Percentiles rank a stretch among this genome's conserved stretches.
Evolutionary conservation across 2,329 filamentous ascomycete species (phyloP).

Genomic region (Xylariomycetidae sp.): DNA sequence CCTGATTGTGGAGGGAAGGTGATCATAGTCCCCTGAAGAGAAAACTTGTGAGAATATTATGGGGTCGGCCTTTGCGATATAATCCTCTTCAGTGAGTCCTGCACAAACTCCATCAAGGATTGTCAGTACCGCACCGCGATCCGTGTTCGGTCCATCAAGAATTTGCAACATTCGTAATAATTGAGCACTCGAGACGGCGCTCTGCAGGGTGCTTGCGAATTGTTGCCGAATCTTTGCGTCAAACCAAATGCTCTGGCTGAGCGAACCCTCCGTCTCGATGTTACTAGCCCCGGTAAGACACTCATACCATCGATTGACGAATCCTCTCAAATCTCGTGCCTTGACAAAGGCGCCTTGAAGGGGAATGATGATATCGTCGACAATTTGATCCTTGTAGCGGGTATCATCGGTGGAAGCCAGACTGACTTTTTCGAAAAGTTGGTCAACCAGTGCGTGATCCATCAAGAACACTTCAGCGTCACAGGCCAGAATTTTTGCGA

Average conservation of each 20-base stretch:
- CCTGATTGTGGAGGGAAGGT: constrained; percentile 17
- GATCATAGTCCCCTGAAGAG: constrained; percentile 14
- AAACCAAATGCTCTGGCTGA: constrained; percentile 22
- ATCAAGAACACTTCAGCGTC: constrained; percentile 41
- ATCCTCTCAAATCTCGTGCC: constrained; percentile 34
- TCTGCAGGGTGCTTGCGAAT: constrained; percentile 27
- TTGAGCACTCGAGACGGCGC: constrained; percentile 32
- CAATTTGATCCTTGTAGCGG: constrained; percentile 20
- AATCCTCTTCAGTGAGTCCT: constrained; percentile 30
- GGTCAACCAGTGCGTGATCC: constrained; percentile 24
- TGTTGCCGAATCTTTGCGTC: constrained; percentile 20
- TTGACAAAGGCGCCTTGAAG: constrained; percentile 36
- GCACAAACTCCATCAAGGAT: constrained; percentile 33
- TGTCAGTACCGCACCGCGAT: constrained; percentile 26
- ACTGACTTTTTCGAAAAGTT: constrained; percentile 29
- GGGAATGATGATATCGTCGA: constrained; percentile 31
- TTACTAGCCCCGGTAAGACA: constrained; percentile 15
- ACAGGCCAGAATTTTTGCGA: constrained; percentile 38
- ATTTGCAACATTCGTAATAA: constrained; percentile 31
- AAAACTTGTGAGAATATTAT: constrained; percentile 29
- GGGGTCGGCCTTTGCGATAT: constrained; percentile 25
- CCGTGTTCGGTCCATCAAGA: constrained; percentile 20
- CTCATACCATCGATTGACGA: constrained; percentile 33
- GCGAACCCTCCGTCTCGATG: constrained; percentile 2
- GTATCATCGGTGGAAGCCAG: constrained; percentile 14